These are phyloP conservation scores for Amauroascus verrucosus DNA, from an alignment of 2,329 filamentous ascomycete species.

Conservation along the genomic window DNA sequence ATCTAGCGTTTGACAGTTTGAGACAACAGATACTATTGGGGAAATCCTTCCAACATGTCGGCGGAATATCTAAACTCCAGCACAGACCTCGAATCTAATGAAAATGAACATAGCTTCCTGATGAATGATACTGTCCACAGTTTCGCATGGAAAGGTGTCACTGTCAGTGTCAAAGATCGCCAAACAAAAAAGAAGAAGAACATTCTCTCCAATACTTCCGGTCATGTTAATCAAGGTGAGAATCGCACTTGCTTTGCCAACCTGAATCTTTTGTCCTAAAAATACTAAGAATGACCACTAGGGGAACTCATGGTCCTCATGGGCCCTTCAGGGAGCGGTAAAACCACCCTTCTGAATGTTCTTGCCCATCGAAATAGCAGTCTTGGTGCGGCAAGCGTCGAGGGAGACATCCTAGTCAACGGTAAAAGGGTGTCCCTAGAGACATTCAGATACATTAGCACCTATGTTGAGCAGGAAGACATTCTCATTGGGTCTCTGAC, in stretches of 20 bases:
- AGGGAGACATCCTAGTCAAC: constrained; percentile 53
- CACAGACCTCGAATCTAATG: constrained; percentile 25
- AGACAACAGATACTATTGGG: no score
- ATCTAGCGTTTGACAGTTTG: no score
- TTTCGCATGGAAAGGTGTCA: constrained; percentile 57
- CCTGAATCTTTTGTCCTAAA: neutral
- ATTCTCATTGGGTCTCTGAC: constrained; percentile 71
- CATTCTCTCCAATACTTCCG: constrained; percentile 54
- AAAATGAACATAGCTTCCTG: constrained; percentile 23
- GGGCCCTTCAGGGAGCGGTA: constrained; percentile 65
- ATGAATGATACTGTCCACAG: constrained; percentile 53
- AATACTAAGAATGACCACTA: constrained; percentile 19
- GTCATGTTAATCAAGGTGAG: constrained; percentile 53
- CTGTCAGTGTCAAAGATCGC: constrained; percentile 62
- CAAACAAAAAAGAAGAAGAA: constrained; percentile 52
- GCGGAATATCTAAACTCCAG: constrained; percentile 1
- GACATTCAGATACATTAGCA: constrained; percentile 55
- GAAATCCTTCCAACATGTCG: constrained; percentile 1
- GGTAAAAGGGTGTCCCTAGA: constrained; percentile 44
- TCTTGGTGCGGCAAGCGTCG: constrained; percentile 42
- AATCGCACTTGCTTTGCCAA: neutral
- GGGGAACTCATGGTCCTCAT: constrained; percentile 70
- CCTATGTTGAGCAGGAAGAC: constrained; percentile 83
- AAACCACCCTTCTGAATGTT: constrained; percentile 74
- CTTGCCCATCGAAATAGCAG: constrained; percentile 54